Conservation (phyloP, 495 filamentous ascomycete species). For the Ascobolus immersus region DNA sequence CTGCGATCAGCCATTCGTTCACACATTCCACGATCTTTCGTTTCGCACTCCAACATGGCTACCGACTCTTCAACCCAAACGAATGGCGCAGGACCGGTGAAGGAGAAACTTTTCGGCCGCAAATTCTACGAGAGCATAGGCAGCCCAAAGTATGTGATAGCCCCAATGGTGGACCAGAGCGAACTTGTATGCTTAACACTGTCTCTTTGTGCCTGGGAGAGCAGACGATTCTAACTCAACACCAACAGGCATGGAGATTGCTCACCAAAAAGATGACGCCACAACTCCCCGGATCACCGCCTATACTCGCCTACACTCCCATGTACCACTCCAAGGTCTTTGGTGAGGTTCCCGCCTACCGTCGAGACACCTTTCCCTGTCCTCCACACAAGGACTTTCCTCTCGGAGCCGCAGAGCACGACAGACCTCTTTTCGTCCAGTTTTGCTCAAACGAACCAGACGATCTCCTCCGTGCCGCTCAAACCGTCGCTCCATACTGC, state of each 20-base stretch:
- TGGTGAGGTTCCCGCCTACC: slow-evolving; percentile 44
- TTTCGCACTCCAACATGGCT: slow-evolving; percentile 1
- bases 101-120: slow-evolving; percentile 46
- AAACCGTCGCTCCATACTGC: slow-evolving; percentile 52
- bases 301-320: slow-evolving; percentile 58
- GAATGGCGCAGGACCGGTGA: no score
- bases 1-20: no score
- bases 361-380: slow-evolving; percentile 46
- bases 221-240: slow-evolving; percentile 7
- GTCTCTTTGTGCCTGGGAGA: no score
- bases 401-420: slow-evolving; percentile 59
- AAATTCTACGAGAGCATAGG: slow-evolving; percentile 86
- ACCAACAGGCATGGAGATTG: slow-evolving; percentile 66
- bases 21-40: slow-evolving; percentile 1
- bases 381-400: slow-evolving; percentile 19
- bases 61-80: slow-evolving; percentile 1
- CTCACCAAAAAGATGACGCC: slow-evolving; percentile 74
- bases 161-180: slow-evolving; percentile 95
- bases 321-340: slow-evolving; percentile 89
- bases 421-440: slow-evolving; percentile 81
- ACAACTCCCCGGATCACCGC: no score
- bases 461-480: slow-evolving; percentile 49
- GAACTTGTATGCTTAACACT: no score
- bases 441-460: slow-evolving; percentile 84
- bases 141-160: slow-evolving; percentile 66